phyloP scores from a whole-genome alignment of 1,139 yeast genomes.

The Candida sojae region DNA sequence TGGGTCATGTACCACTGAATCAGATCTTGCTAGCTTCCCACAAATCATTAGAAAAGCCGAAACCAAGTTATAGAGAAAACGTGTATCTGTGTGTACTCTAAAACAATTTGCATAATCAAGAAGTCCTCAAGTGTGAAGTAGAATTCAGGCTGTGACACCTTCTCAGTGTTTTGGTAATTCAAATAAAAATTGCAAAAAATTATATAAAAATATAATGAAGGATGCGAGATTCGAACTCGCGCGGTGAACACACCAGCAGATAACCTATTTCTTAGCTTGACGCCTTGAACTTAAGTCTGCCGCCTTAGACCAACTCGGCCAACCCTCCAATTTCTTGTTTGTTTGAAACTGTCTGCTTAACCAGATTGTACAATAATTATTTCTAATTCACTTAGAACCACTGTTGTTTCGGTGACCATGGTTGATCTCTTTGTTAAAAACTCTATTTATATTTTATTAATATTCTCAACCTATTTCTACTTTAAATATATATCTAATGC shows the following conservation, averaged over 20 bases:
- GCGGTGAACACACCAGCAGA: slow-evolving; percentile 7
- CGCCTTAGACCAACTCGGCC: slow-evolving; percentile 10
- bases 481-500: too few species aligned
- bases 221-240: slow-evolving; percentile 9
- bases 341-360: too few species aligned
- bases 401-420: slow-evolving; percentile 13
- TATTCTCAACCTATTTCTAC: too few species aligned
- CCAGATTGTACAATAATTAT: too few species aligned
- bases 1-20: slow-evolving; percentile 48
- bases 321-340: slow-evolving; percentile 6
- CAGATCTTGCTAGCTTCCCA: slow-evolving; percentile 17
- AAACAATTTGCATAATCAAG: too few species aligned
- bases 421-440: background rate
- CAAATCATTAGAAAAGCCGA: slow-evolving; percentile 14
- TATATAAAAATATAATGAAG: slow-evolving; percentile 2
- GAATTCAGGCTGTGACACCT: too few species aligned
- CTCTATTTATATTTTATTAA: too few species aligned
- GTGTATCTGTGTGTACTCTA: background rate
- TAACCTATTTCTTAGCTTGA: background rate
- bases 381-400: too few species aligned
- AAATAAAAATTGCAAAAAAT: background rate
- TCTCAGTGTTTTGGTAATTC: background rate
- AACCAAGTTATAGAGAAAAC: slow-evolving; percentile 12
- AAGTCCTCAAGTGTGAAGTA: too few species aligned
- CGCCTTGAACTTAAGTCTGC: slow-evolving; percentile 3